Evolutionary conservation across 2,329 filamentous ascomycete species (phyloP).

Genomic region (Myriangium duriaei): DNA sequence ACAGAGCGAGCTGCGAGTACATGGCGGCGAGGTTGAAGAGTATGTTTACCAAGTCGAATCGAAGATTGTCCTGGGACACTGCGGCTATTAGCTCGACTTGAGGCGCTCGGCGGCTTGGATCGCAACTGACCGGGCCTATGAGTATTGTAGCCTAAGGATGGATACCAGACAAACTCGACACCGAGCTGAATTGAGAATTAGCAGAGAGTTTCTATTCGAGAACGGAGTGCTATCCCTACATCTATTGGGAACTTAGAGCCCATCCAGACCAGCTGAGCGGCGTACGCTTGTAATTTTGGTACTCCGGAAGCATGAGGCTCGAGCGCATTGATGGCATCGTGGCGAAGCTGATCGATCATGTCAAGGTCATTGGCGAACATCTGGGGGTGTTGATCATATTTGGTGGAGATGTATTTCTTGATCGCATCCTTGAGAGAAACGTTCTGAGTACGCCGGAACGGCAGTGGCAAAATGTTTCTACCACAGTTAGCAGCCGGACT

Average conservation of each 20-base stretch:
- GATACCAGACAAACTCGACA: constrained; percentile 93
- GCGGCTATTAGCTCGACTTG: constrained; percentile 14
- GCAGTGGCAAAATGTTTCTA: constrained; percentile 59
- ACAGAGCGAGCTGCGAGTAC: constrained; percentile 82
- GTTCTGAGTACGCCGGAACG: constrained; percentile 74
- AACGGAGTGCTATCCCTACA: constrained; percentile 38
- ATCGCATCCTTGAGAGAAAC: constrained; percentile 72
- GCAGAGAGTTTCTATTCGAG: constrained; percentile 7
- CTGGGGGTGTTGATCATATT: constrained; percentile 97
- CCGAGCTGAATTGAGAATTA: constrained; percentile 51
- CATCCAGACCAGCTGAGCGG: constrained; percentile 85
- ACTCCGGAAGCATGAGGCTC: constrained; percentile 82
- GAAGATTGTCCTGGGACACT: constrained; percentile 52
- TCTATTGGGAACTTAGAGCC: constrained; percentile 93
- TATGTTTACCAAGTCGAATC: constrained; percentile 81
- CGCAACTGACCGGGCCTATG: constrained; percentile 45
- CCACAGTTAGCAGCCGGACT: background rate
- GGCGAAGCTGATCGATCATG: constrained; percentile 69
- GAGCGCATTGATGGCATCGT: constrained; percentile 75
- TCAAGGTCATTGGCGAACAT: constrained; percentile 88
- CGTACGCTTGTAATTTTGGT: constrained; percentile 79
- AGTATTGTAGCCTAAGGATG: constrained; percentile 79
- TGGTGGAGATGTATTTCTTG: constrained; percentile 88
- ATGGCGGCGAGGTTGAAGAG: constrained; percentile 87
- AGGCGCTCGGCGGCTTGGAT: constrained; percentile 15